These are phyloP conservation scores for Artemisia annua DNA, from an alignment of 129 eudicot genomes.

Conservation along the genomic window DNA sequence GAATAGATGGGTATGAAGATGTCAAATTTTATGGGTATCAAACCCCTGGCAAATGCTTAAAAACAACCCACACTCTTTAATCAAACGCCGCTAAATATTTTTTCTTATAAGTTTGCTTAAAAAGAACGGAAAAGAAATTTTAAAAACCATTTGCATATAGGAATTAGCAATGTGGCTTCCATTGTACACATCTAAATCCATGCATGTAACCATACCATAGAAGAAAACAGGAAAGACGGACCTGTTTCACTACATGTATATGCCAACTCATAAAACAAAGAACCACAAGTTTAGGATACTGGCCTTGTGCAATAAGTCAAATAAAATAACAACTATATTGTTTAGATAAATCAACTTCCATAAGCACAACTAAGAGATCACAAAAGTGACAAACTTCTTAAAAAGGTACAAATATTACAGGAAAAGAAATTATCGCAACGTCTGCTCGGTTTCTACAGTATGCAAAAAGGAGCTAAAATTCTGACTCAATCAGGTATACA, in stretches of 20 bases:
- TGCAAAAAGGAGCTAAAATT: background rate
- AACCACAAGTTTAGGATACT: slow-evolving; percentile 21
- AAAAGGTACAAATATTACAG: slow-evolving; percentile 16
- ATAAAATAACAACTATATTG: background rate
- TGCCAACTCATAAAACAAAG: slow-evolving; percentile 12
- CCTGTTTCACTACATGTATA: slow-evolving; percentile 10
- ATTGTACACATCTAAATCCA: background rate
- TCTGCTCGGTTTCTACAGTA: slow-evolving; percentile 25
- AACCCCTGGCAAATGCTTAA: no score
- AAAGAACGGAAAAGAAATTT: background rate
- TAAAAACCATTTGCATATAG: background rate
- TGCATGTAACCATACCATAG: slow-evolving; percentile 2
- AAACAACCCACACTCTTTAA: no score
- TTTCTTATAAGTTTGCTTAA: background rate
- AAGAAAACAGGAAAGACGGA: slow-evolving; percentile 1
- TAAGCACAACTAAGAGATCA: background rate
- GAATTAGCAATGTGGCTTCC: slow-evolving; percentile 17
- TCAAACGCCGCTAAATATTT: background rate
- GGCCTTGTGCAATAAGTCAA: background rate
- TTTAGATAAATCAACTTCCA: background rate
- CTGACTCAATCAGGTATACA: slow-evolving; percentile 56
- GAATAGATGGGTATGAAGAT: no score
- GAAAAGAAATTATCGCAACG: background rate
- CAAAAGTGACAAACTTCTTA: slow-evolving; percentile 14
- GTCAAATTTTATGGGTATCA: no score